phyloP scores from a whole-genome alignment of 495 filamentous ascomycete genomes.

The Neurospora sp. region DNA sequence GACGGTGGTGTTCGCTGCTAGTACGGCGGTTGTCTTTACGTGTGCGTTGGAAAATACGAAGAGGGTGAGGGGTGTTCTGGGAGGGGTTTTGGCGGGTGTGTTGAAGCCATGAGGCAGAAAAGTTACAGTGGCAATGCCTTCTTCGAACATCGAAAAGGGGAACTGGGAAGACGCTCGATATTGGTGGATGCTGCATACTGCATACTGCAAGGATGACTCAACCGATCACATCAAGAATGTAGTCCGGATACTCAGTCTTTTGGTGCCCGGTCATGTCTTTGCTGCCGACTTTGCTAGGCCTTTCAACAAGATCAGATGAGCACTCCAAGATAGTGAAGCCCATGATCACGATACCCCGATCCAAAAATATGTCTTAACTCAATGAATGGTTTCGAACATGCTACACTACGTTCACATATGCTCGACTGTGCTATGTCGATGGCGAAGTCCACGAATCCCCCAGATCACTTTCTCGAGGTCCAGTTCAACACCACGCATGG shows the following conservation, averaged over 20 bases:
- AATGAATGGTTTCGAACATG: neutral
- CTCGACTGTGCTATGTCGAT: neutral
- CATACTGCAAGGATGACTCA: neutral
- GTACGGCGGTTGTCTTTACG: conserved; percentile 67
- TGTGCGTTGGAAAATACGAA: conserved; percentile 52
- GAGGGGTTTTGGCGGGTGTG: conserved; percentile 50
- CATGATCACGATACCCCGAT: neutral
- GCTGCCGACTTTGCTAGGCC: neutral
- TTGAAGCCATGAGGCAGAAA: conserved; percentile 17
- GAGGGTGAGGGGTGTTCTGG: conserved; percentile 66
- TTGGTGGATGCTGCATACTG: neutral
- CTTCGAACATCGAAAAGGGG: neutral
- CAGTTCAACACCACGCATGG: neutral
- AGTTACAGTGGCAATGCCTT: neutral
- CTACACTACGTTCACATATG: neutral
- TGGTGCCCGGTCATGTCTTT: neutral
- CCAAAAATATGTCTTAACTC: neutral
- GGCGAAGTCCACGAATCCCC: neutral
- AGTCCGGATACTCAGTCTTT: neutral
- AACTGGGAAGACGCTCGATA: neutral
- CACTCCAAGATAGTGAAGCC: neutral
- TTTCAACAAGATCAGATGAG: neutral
- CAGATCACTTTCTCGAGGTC: neutral
- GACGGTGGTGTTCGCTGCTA: conserved; percentile 60
- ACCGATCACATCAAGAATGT: neutral